Conservation (phyloP, 495 filamentous ascomycete species). For the Annulohypoxylon moriforme region DNA sequence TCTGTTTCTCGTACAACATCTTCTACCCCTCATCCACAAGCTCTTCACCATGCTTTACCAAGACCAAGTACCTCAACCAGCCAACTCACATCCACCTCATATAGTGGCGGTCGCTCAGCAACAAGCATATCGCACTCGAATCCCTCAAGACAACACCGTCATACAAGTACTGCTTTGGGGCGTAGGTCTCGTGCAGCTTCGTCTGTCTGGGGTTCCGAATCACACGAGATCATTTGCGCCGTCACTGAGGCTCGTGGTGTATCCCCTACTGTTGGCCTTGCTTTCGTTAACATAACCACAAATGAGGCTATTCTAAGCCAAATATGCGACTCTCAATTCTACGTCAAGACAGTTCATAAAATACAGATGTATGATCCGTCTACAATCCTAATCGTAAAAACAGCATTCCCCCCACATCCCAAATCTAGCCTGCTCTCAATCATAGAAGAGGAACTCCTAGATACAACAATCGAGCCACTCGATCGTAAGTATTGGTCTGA, state of each 20-base stretch:
- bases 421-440: conserved; percentile 82
- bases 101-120: conserved; percentile 36
- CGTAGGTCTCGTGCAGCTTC: conserved; percentile 76
- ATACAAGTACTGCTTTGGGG: conserved; percentile 45
- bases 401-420: conserved; percentile 67
- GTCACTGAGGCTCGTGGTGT: conserved; percentile 88
- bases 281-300: conserved; percentile 87
- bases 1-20: conserved; percentile 34
- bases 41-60: conserved; percentile 11
- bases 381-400: conserved; percentile 76
- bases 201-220: conserved; percentile 64
- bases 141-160: conserved; percentile 33
- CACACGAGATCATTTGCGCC: conserved; percentile 87
- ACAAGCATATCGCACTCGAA: conserved; percentile 41
- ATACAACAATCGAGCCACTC: conserved; percentile 67
- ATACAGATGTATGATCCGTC: conserved; percentile 81
- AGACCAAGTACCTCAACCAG: conserved; percentile 33
- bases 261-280: conserved; percentile 87
- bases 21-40: conserved; percentile 32
- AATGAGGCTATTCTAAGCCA: conserved; percentile 87
- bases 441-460: conserved; percentile 75
- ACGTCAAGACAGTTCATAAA: conserved; percentile 85
- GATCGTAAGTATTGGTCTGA: conserved; percentile 94
- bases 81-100: conserved; percentile 34
- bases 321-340: conserved; percentile 90